These are phyloP conservation scores for Mucor racemosus DNA, from an alignment of 371 early-diverging fungal species.

Conservation along the genomic window DNA sequence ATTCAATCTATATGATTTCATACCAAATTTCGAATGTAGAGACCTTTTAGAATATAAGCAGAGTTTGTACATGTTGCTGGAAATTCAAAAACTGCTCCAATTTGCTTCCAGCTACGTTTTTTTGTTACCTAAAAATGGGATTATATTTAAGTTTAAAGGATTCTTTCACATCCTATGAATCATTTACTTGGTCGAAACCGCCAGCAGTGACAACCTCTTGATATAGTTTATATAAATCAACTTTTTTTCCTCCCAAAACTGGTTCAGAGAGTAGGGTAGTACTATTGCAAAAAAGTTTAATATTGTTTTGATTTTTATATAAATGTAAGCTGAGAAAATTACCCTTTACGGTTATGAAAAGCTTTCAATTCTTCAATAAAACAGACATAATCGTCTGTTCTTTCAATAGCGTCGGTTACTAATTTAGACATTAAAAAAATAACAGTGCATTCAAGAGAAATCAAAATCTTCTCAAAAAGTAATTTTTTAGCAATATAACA, in stretches of 20 bases:
- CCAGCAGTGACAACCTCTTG: slow-evolving; percentile 69
- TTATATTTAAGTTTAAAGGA: background rate
- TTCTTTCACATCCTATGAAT: background rate
- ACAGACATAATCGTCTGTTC: slow-evolving; percentile 71
- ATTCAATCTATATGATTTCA: background rate
- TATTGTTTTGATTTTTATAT: background rate
- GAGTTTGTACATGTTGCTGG: slow-evolving; percentile 83
- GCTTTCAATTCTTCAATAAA: slow-evolving; percentile 73
- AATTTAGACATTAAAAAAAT: slow-evolving; percentile 28
- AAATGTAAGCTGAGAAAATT: slow-evolving; percentile 3
- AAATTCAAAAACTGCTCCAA: slow-evolving; percentile 74
- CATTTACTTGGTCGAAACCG: slow-evolving; percentile 71
- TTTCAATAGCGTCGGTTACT: slow-evolving; percentile 64
- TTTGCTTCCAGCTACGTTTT: slow-evolving; percentile 77
- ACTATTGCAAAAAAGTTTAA: slow-evolving; percentile 32
- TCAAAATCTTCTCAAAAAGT: background rate
- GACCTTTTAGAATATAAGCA: slow-evolving; percentile 78
- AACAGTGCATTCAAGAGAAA: background rate
- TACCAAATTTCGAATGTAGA: slow-evolving; percentile 70
- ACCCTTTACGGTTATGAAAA: slow-evolving; percentile 79
- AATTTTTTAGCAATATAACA: background rate
- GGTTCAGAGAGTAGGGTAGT: slow-evolving; percentile 71
- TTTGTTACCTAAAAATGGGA: slow-evolving; percentile 60
- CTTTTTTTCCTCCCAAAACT: slow-evolving; percentile 75
- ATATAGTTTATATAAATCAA: slow-evolving; percentile 74